A percentile compares a stretch with the other conserved stretches of the same genome.
phyloP scores from a whole-genome alignment of 2,329 filamentous ascomycete species.

The Thermothelomyces thermophilus region DNA sequence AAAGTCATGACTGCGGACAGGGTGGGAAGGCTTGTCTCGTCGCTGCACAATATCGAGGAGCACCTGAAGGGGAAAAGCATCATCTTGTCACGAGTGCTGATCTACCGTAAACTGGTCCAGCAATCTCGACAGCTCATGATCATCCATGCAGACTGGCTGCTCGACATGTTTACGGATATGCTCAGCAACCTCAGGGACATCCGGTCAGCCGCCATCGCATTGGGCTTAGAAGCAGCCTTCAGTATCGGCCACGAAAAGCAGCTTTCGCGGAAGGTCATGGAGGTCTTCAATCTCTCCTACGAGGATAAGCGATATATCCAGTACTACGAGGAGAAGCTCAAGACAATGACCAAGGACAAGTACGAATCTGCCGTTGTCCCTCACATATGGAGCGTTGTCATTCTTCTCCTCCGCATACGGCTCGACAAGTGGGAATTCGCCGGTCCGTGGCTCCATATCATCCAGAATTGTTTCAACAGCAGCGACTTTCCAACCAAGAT shows the following conservation, averaged over 20 bases:
- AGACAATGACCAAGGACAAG: conserved; percentile 59
- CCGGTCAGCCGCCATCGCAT: conserved; percentile 62
- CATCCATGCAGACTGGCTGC: conserved; percentile 68
- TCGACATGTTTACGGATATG: conserved; percentile 75
- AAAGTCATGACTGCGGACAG: conserved; percentile 69
- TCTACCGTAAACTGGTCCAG: conserved; percentile 71
- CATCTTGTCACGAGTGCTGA: conserved; percentile 65
- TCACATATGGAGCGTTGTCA: conserved; percentile 80
- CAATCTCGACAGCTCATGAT: conserved; percentile 67
- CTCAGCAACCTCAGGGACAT: conserved; percentile 73
- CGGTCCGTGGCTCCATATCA: conserved; percentile 66
- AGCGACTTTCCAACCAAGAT: conserved; percentile 62
- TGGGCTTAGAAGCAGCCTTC: conserved; percentile 66
- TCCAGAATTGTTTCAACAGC: conserved; percentile 79
- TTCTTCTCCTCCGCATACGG: conserved; percentile 66
- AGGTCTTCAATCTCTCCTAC: conserved; percentile 53
- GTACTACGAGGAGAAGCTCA: conserved; percentile 61
- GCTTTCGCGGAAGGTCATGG: conserved; percentile 59
- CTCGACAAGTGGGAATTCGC: conserved; percentile 67
- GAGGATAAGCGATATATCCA: conserved; percentile 60
- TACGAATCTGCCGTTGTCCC: conserved; percentile 63
- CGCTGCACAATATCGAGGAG: conserved; percentile 65
- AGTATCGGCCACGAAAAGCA: conserved; percentile 61
- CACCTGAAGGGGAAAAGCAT: conserved; percentile 75
- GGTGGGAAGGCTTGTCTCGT: conserved; percentile 61